These are phyloP conservation scores for Sporothrix euskadiensis DNA, from an alignment of 2,329 filamentous ascomycete species.

Conservation along the genomic window DNA sequence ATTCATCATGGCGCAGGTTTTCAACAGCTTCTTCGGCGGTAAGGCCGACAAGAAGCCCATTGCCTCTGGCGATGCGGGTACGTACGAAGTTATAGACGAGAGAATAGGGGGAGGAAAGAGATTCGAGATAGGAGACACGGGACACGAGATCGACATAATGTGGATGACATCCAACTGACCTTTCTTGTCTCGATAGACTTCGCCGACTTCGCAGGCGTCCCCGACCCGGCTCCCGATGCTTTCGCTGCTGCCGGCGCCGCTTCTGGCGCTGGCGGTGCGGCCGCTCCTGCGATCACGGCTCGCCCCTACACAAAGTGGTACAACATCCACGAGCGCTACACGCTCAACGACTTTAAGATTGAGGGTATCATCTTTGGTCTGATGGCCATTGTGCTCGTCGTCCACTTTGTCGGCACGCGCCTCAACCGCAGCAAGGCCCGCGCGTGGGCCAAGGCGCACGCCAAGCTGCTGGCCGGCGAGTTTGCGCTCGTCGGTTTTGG, in stretches of 20 bases:
- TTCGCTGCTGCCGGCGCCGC: conserved; percentile 47
- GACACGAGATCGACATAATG: neutral
- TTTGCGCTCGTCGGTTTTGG: conserved; percentile 85
- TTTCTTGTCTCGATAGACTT: conserved; percentile 63
- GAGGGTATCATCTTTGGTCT: conserved; percentile 80
- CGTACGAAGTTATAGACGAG: conserved; percentile 35
- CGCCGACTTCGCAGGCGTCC: conserved; percentile 81
- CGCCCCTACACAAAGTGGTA: conserved; percentile 93
- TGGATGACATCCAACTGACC: neutral
- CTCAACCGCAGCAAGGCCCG: conserved; percentile 78
- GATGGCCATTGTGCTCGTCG: conserved; percentile 69
- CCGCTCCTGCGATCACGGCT: conserved; percentile 49
- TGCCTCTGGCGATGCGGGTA: conserved; percentile 63
- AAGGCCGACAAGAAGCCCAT: conserved; percentile 58
- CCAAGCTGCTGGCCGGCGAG: conserved; percentile 71
- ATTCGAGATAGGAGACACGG: neutral
- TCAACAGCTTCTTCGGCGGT: conserved; percentile 69
- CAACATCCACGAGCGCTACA: conserved; percentile 88
- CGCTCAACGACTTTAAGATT: conserved; percentile 78
- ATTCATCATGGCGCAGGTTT: conserved; percentile 54
- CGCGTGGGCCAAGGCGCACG: conserved; percentile 76
- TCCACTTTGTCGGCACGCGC: conserved; percentile 79
- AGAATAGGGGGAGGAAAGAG: neutral
- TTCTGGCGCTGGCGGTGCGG: conserved; percentile 38
- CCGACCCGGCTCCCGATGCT: conserved; percentile 62